phyloP scores from a whole-genome alignment of 2,329 filamentous ascomycete genomes.

The Claviceps citrina region DNA sequence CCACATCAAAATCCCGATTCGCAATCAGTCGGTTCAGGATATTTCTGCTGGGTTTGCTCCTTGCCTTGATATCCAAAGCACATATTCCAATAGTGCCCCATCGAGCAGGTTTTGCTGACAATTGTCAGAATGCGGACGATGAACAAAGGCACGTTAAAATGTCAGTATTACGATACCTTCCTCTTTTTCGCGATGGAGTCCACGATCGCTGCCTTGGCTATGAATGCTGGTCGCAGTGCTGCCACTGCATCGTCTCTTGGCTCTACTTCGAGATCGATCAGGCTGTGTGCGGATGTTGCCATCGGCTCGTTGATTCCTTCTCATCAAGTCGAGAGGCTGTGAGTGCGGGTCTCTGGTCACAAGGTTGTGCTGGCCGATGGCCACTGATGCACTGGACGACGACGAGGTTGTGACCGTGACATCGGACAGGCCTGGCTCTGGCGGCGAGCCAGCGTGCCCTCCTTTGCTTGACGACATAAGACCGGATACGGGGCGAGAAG shows the following conservation, averaged over 20 bases:
- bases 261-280: constrained; percentile 49
- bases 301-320: constrained; percentile 25
- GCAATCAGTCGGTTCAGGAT: constrained; percentile 85
- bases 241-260: constrained; percentile 61
- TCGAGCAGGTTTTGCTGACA: constrained; percentile 38
- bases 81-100: constrained; percentile 76
- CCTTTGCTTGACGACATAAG: constrained; percentile 32
- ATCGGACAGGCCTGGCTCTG: constrained; percentile 35
- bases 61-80: constrained; percentile 85
- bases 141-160: not conserved
- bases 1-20: constrained; percentile 85
- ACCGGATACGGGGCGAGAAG: constrained; percentile 28
- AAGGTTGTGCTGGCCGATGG: constrained; percentile 30
- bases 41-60: constrained; percentile 92
- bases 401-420: constrained; percentile 40
- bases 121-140: constrained; percentile 13
- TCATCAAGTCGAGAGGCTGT: constrained; percentile 29
- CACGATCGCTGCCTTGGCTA: constrained; percentile 59
- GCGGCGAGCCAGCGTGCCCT: constrained; percentile 24
- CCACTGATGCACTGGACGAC: constrained; percentile 23
- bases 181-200: constrained; percentile 41
- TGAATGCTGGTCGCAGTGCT: constrained; percentile 72
- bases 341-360: constrained; percentile 26
- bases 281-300: constrained; percentile 29
- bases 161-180: constrained; percentile 21